Base-by-base conservation (phyloP, 768 basidiomycete species). In the Scleroderma citrinum region DNA sequence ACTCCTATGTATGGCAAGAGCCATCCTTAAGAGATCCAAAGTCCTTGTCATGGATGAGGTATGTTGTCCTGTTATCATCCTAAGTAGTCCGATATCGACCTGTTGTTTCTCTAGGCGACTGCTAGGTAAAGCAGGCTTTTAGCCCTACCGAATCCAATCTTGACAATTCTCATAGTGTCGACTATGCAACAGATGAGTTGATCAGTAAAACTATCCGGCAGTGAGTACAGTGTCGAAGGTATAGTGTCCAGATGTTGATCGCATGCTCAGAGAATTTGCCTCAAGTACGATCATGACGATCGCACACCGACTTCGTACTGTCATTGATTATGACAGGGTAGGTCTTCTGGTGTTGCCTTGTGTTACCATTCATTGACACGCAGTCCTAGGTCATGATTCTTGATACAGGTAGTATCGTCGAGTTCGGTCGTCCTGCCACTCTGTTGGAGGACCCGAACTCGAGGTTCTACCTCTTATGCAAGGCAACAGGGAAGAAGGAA, bases 141-240 rank as follows among this genome's bases (percentile, higher is more conserved):
- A 12, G 12, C 17, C 21, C 19, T 23, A 45, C 7, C 3, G 48
- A 24, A 51, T 43, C 44, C 48, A 42, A 26, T 36, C 5, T 43
- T 46, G 11, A 37, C n/a, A 13, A 24, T 45, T 35, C 7, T 42
- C 31, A 12, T 34, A 80, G 77, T 53, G 88, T 89, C 41, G 87
- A 90, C 62, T 88, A 92, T 62, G 88, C 88, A 19, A 92, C 92
- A 0, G 91, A 94, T 61, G 89, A 92, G 59, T 73, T 92, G 3
- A 93, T 90, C 56, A 76, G 84, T 32, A 85, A 85, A 60, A 88
- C 87, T 3, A 90, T 90, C 38, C 69, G 85, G 70, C 80, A 82
- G 88, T 90, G 59, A 61, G 82, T 71, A 7, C 26, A 34, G 16
- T 3, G 14, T 46, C 2, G 2, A 29, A 29, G 11, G 37, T 31